These are phyloP conservation scores for Salix dunnii DNA, from an alignment of 345 rosid genomes.

Conservation along the genomic window DNA sequence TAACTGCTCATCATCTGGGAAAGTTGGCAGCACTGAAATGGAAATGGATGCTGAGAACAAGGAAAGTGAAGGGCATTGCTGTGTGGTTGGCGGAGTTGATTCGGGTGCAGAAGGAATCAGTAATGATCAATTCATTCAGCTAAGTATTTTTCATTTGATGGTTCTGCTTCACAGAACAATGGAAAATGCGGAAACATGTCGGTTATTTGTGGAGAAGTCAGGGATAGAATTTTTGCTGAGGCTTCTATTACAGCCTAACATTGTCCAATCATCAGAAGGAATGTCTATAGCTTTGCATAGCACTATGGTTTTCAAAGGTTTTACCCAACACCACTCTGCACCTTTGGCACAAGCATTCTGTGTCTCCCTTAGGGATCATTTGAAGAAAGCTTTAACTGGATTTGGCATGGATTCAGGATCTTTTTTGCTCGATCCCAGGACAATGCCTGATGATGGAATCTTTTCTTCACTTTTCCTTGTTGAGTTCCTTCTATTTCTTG, in stretches of 20 bases:
- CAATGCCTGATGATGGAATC: slow-evolving; percentile 49
- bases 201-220: slow-evolving; percentile 88
- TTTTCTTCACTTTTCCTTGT: slow-evolving; percentile 84
- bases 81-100: slow-evolving; percentile 46
- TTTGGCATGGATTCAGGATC: slow-evolving; percentile 51
- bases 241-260: slow-evolving; percentile 76
- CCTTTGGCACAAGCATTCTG: slow-evolving; percentile 90
- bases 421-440: slow-evolving; percentile 67
- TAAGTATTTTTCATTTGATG: slow-evolving; percentile 88
- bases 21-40: slow-evolving; percentile 63
- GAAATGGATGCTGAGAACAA: slow-evolving; percentile 80
- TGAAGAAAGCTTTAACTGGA: slow-evolving; percentile 63
- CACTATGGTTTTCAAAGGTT: slow-evolving; percentile 96
- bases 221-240: slow-evolving; percentile 88
- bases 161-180: slow-evolving; percentile 88
- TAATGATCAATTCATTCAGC: slow-evolving; percentile 81
- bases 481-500: slow-evolving; percentile 89
- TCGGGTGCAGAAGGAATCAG: slow-evolving; percentile 45
- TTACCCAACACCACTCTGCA: slow-evolving; percentile 88
- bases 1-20: slow-evolving; percentile 42
- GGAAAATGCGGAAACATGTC: slow-evolving; percentile 91
- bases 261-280: slow-evolving; percentile 94
- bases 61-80: slow-evolving; percentile 44
- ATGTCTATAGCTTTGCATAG: slow-evolving; percentile 92
- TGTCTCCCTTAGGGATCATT: slow-evolving; percentile 66